Evolutionary conservation across 2,329 filamentous ascomycete species (phyloP).

Genomic region (Aureobasidium melanogenum): DNA sequence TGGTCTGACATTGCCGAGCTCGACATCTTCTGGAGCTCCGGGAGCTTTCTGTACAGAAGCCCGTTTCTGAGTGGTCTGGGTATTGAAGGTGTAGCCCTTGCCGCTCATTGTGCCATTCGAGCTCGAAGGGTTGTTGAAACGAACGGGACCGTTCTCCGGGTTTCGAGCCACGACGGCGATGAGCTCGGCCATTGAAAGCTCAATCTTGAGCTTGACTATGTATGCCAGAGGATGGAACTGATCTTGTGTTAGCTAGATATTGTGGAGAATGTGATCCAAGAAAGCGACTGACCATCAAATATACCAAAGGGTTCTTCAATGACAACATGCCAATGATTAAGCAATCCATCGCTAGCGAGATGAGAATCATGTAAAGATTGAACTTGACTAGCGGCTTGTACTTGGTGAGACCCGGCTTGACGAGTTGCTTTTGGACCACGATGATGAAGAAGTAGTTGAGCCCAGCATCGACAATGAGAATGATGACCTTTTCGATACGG

Average conservation of each 20-base stretch:
- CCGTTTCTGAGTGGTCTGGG: not conserved
- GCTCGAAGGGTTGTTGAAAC: not conserved
- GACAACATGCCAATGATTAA: constrained; percentile 40
- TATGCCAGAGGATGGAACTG: constrained; percentile 32
- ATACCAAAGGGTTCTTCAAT: constrained; percentile 37
- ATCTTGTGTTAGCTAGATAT: constrained; percentile 38
- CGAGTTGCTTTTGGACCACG: constrained; percentile 38
- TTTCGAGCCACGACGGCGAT: constrained; percentile 31
- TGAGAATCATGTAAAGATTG: constrained; percentile 42
- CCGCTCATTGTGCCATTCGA: not conserved
- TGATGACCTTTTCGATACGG: constrained; percentile 29
- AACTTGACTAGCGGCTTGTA: constrained; percentile 43
- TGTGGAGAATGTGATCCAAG: constrained; percentile 20
- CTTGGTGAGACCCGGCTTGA: constrained; percentile 42
- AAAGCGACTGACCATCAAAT: constrained; percentile 13
- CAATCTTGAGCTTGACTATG: constrained; percentile 42
- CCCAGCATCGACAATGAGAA: constrained; percentile 27
- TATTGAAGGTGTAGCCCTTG: not conserved
- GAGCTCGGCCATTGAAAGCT: constrained; percentile 45
- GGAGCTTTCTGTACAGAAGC: not conserved
- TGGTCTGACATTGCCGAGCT: not conserved
- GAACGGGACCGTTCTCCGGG: not conserved
- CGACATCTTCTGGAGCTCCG: not conserved
- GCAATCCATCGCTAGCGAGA: constrained; percentile 44
- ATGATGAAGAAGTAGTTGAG: constrained; percentile 33